phyloP scores from a whole-genome alignment of 306 rosid genomes.

The Rosa persica region DNA sequence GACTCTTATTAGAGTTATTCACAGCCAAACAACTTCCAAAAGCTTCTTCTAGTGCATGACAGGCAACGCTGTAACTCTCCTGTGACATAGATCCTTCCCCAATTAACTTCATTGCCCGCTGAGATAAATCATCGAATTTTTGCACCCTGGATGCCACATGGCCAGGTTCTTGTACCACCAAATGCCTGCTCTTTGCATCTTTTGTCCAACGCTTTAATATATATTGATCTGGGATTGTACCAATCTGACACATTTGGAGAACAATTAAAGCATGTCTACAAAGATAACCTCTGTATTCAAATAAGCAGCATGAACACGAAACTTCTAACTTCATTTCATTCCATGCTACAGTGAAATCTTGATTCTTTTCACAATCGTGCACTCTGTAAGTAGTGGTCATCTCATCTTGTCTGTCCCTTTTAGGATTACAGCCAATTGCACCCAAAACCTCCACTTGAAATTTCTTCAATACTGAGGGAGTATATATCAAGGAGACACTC shows the following conservation, averaged over 20 bases:
- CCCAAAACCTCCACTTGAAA: slow-evolving; percentile 95
- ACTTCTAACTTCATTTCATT: slow-evolving; percentile 67
- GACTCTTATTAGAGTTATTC: slow-evolving; percentile 62
- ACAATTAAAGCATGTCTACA: slow-evolving; percentile 95
- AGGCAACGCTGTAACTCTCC: slow-evolving; percentile 78
- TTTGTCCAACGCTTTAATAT: slow-evolving; percentile 89
- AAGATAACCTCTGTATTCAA: slow-evolving; percentile 92
- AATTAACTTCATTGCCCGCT: slow-evolving; percentile 69
- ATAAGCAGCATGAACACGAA: slow-evolving; percentile 80
- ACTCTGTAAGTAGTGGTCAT: slow-evolving; percentile 54
- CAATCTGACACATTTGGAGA: slow-evolving; percentile 82
- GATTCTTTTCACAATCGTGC: slow-evolving; percentile 76
- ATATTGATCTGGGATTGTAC: slow-evolving; percentile 76
- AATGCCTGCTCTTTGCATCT: slow-evolving; percentile 71
- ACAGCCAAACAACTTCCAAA: slow-evolving; percentile 60
- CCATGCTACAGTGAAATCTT: slow-evolving; percentile 66
- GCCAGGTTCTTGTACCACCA: slow-evolving; percentile 64
- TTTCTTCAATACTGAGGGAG: slow-evolving; percentile 84
- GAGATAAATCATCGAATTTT: slow-evolving; percentile 73
- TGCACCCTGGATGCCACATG: slow-evolving; percentile 63
- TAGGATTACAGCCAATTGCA: slow-evolving; percentile 93
- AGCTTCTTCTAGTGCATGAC: slow-evolving; percentile 68
- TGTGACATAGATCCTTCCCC: slow-evolving; percentile 89
- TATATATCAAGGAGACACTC: slow-evolving; percentile 73
- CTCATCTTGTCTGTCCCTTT: slow-evolving; percentile 73